Evolutionary conservation across 345 rosid species (phyloP).

Genomic region (Syzygium grande): DNA sequence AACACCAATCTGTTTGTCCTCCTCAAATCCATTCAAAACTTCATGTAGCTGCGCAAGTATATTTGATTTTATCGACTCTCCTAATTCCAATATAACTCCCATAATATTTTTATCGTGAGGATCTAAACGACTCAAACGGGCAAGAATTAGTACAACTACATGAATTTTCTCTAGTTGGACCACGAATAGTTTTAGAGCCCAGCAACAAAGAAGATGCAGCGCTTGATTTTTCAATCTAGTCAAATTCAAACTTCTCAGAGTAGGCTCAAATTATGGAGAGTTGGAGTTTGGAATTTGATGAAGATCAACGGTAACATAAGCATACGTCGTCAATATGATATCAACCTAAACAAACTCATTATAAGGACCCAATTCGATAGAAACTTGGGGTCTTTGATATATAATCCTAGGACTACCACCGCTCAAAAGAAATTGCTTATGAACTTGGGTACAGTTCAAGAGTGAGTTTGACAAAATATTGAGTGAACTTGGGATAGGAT

Average conservation of each 20-base stretch:
- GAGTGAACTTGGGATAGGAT: not conserved
- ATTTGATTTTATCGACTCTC: not conserved
- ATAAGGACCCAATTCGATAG: not conserved
- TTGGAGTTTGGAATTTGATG: not conserved
- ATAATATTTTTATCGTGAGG: not conserved
- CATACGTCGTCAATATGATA: not conserved
- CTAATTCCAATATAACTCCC: not conserved
- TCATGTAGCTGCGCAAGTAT: not conserved
- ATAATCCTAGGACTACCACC: not conserved
- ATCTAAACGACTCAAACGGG: not conserved
- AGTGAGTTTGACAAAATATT: not conserved
- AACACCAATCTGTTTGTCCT: not conserved
- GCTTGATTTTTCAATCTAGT: not conserved
- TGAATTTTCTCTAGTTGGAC: not conserved
- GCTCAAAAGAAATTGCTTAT: not conserved
- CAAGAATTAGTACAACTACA: not conserved
- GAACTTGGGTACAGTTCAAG: not conserved
- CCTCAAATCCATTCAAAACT: not conserved
- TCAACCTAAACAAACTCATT: not conserved
- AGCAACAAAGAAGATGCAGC: not conserved
- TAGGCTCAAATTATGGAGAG: not conserved
- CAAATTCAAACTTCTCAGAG: not conserved
- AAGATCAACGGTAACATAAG: not conserved
- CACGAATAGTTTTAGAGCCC: not conserved
- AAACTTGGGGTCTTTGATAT: not conserved